Evolutionary conservation across 805 yeast genomes (phyloP).

Genomic region (Saturnispora besseyi): DNA sequence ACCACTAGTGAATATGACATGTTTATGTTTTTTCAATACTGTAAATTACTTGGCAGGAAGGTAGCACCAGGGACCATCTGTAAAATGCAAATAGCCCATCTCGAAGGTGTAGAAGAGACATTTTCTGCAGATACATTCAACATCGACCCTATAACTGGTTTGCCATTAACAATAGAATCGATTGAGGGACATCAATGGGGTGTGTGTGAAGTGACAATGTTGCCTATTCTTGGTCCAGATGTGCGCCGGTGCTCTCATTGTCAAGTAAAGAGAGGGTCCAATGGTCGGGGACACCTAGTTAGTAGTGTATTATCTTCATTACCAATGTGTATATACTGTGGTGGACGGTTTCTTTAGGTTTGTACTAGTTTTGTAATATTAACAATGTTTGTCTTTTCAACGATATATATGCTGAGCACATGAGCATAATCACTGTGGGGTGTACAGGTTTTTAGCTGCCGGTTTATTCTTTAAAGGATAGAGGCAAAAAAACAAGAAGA

Average conservation of each 20-base stretch:
- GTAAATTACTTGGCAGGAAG: conserved; percentile 2
- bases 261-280: conserved; percentile 4
- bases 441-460: neutral
- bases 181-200: conserved; percentile 16
- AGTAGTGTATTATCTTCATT: conserved; percentile 5
- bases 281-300: conserved; percentile 3
- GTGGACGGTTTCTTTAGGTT: conserved; percentile 11
- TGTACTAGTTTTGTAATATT: neutral
- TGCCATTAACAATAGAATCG: conserved; percentile 1
- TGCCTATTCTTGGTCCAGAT: conserved; percentile 11
- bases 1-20: conserved; percentile 8
- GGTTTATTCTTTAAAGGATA: neutral
- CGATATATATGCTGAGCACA: neutral
- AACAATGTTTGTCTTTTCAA: neutral
- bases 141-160: neutral
- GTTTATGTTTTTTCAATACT: conserved; percentile 10
- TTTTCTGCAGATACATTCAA: conserved; percentile 1
- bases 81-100: conserved; percentile 7
- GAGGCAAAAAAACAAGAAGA: neutral
- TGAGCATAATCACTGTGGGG: neutral
- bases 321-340: conserved; percentile 12
- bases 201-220: conserved; percentile 12
- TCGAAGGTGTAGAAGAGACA: conserved; percentile 2
- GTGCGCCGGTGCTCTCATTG: conserved; percentile 12
- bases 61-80: conserved; percentile 4